Base-by-base conservation (phyloP, 371 early-diverging fungal species). In the Funneliformis caledonium region DNA sequence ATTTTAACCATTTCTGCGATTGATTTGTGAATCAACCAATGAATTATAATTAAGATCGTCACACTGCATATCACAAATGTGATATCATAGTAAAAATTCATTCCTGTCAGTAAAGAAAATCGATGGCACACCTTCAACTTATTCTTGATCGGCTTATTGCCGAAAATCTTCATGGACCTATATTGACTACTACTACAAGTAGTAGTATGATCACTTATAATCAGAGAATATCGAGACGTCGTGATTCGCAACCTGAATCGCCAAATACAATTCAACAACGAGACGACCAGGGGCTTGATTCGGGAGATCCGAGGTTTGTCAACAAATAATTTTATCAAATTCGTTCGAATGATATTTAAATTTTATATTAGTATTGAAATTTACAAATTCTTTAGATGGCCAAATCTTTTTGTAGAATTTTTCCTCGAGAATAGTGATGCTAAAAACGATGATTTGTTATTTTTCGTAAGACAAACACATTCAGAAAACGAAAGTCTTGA, bases 371-470 rank as follows among this genome's bases (percentile, higher is more conserved):
- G 22, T 8, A 19, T 19, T n/a, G 19, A 43, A 8, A 14, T 43
- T 52, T 31, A 52, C 52, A 42, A 45, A 19, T 2, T 5, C 3
- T 45, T 45, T 80, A 86, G 93, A 80, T 93, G 94, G 94, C 83
- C 83, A 48, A 85, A 85, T 67, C 81, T 92, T 33, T 93, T 94
- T 82, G 80, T 87, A 16, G 91, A 93, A 80, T 93, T 85, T 82
- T 94, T 94, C 81, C 75, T 94, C 47, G 89, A 92, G 70, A 86
- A 86, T 79, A 85, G 82, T 31, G 89, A 91, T 76, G 82, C 88
- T 64, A 87, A 87, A 68, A 88, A 92, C 72, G 94, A 94, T 85
- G 94, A 94, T 85, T 87, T 94, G 80, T 86, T 94, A 60, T 94
- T 94, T 80, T 94, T 94, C 86, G 94, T 94, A 33, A 89, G 91